These are phyloP conservation scores for Apiotrichum mycotoxinovorans DNA, from an alignment of 1,284 basidiomycete genomes.

Conservation along the genomic window DNA sequence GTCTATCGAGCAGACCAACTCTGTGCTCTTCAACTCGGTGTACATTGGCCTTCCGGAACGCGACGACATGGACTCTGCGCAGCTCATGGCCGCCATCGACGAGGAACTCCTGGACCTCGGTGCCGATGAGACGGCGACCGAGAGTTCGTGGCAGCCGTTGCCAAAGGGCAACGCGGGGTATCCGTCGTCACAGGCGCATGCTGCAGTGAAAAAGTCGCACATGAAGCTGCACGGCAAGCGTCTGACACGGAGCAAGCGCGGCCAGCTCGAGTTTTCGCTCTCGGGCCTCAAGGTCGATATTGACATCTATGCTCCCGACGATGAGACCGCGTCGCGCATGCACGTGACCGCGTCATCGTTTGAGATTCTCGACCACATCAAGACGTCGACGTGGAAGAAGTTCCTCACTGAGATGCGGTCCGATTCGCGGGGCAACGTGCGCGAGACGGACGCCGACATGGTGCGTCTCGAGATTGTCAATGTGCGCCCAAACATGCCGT, in stretches of 20 bases:
- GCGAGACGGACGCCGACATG: conserved; percentile 90
- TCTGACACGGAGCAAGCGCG: conserved; percentile 70
- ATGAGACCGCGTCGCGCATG: conserved; percentile 61
- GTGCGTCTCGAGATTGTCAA: conserved; percentile 74
- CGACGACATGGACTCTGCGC: conserved; percentile 67
- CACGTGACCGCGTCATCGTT: conserved; percentile 65
- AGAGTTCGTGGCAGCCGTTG: conserved; percentile 83
- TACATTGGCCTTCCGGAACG: conserved; percentile 73
- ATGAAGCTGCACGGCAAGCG: conserved; percentile 35
- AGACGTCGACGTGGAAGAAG: conserved; percentile 96
- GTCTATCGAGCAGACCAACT: conserved; percentile 65
- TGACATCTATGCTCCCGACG: conserved; percentile 61
- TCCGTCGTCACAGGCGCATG: conserved; percentile 11
- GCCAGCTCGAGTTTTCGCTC: conserved; percentile 82
- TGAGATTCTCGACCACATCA: conserved; percentile 95
- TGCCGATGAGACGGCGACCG: conserved; percentile 63
- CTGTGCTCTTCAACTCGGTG: conserved; percentile 79
- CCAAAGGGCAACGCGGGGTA: conserved; percentile 37
- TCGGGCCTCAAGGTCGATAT: conserved; percentile 63
- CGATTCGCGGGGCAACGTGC: conserved; percentile 75
- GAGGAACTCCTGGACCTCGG: conserved; percentile 70
- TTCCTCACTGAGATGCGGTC: conserved; percentile 81
- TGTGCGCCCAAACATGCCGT: conserved; percentile 62
- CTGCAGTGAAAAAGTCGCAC: conserved; percentile 39
- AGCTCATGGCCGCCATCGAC: conserved; percentile 83